Conservation (phyloP, 164 flowering plant species). For the Stephania cephalantha region DNA sequence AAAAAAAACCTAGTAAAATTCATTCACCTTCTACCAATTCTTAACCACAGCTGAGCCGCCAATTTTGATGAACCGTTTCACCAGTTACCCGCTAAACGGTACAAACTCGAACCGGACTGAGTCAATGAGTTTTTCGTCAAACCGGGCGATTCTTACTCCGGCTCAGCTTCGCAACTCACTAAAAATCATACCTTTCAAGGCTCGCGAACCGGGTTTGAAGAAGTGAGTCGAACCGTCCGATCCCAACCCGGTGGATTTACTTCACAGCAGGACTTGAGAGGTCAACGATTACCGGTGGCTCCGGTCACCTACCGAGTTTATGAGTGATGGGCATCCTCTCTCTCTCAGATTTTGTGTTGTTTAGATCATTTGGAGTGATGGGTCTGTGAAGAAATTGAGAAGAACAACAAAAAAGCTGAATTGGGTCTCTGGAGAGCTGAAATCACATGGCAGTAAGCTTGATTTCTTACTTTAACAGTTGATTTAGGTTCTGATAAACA, state of each 20-base stretch:
- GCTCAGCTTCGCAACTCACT: no score
- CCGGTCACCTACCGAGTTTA: constrained; percentile 1
- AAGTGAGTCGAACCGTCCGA: background rate
- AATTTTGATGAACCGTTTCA: no score
- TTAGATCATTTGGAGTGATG: background rate
- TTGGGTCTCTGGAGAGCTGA: background rate
- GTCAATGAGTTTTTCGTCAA: no score
- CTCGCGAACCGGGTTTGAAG: no score
- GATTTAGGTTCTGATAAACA: background rate
- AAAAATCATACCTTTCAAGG: no score
- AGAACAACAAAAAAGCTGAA: background rate
- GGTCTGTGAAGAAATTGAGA: background rate
- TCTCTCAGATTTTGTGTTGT: background rate
- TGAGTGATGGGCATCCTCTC: background rate
- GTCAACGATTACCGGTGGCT: background rate
- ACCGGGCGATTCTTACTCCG: no score
- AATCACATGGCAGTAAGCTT: constrained; percentile 2
- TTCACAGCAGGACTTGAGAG: background rate
- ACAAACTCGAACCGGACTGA: no score
- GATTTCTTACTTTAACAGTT: background rate
- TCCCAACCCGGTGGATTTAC: background rate
- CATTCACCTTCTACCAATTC: no score
- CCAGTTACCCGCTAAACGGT: no score
- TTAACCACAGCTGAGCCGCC: no score
- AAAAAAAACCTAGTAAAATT: no score